These are phyloP conservation scores for Suillus tomentosus DNA, from an alignment of 768 basidiomycete genomes.

Conservation along the genomic window DNA sequence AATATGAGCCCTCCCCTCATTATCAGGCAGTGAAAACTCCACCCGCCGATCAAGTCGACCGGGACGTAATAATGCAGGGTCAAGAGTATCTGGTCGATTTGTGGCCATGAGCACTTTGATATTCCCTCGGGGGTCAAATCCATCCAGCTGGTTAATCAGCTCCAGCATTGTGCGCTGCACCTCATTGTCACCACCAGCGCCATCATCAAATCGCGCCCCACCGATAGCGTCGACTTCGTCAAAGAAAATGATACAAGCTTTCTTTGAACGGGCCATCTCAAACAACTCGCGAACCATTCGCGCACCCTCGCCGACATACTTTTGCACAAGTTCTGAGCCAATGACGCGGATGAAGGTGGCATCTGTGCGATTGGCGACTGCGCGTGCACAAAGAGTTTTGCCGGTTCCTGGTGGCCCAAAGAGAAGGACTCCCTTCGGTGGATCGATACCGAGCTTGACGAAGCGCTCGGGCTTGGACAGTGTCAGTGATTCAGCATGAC, in stretches of 20 bases:
- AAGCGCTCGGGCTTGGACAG: constrained; percentile 92
- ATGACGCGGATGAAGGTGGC: constrained; percentile 99
- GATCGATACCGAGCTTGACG: constrained; percentile 97
- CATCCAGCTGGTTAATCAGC: constrained; percentile 97
- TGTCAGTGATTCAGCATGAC: constrained; percentile 18
- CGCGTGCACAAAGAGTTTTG: constrained; percentile 97
- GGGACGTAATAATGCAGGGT: constrained; percentile 93
- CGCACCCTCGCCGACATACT: constrained; percentile 99
- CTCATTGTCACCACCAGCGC: constrained; percentile 98
- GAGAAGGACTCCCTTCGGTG: constrained; percentile 95
- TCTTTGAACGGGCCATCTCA: constrained; percentile 98
- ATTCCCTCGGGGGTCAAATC: constrained; percentile 98
- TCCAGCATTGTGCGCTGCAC: constrained; percentile 99
- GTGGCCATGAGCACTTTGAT: constrained; percentile 99
- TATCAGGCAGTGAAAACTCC: constrained; percentile 93
- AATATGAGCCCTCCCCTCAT: constrained; percentile 95
- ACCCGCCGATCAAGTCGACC: constrained; percentile 97
- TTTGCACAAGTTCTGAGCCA: constrained; percentile 99
- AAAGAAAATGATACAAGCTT: constrained; percentile 99
- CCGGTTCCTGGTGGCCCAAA: constrained; percentile 98
- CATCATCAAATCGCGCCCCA: constrained; percentile 97
- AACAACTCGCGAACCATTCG: constrained; percentile 98
- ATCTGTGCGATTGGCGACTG: constrained; percentile 97
- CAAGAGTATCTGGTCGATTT: constrained; percentile 98
- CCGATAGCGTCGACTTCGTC: constrained; percentile 99